A percentile compares a stretch with the other conserved stretches of the same genome.
Conservation (phyloP, 2,329 filamentous ascomycete genomes). For the Coleophoma cylindrospora region DNA sequence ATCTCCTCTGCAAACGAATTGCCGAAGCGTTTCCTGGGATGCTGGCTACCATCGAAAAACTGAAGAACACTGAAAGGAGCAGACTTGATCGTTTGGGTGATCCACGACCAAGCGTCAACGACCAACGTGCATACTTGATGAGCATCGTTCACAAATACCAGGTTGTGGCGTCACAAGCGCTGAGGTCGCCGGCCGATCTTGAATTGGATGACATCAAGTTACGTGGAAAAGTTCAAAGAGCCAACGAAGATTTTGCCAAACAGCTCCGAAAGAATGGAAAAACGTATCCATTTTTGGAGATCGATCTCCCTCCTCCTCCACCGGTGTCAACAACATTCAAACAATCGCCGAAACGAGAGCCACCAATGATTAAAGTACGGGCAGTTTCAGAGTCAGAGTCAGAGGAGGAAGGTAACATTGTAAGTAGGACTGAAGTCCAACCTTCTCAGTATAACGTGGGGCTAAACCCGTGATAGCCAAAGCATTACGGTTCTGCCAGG, state of each 20-base stretch:
- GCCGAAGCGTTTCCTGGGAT: slow-evolving; percentile 19
- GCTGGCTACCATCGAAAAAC: slow-evolving; percentile 14
- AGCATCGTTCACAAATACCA: slow-evolving; percentile 20
- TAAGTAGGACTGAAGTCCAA: too few species aligned
- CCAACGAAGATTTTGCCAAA: slow-evolving; percentile 17
- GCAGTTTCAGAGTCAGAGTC: background rate
- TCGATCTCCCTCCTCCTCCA: background rate
- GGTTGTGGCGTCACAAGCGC: slow-evolving; percentile 8
- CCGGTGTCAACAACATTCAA: too few species aligned
- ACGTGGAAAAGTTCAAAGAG: slow-evolving; percentile 15
- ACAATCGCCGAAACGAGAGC: too few species aligned
- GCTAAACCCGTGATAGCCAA: too few species aligned
- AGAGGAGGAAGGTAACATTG: too few species aligned
- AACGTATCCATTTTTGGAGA: slow-evolving; percentile 21
- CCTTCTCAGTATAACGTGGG: too few species aligned
- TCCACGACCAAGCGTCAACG: slow-evolving; percentile 15
- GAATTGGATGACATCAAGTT: slow-evolving; percentile 16
- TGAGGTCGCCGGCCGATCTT: slow-evolving; percentile 21
- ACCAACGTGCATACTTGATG: slow-evolving; percentile 22
- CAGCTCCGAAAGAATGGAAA: slow-evolving; percentile 24
- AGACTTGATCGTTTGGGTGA: slow-evolving; percentile 18
- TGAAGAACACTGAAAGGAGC: slow-evolving; percentile 11
- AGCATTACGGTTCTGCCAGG: too few species aligned
- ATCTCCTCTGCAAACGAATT: slow-evolving; percentile 21
- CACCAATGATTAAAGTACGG: background rate